These are phyloP conservation scores for Isochrysis galbana DNA, from an alignment of 78 protist species.

Conservation along the genomic window DNA sequence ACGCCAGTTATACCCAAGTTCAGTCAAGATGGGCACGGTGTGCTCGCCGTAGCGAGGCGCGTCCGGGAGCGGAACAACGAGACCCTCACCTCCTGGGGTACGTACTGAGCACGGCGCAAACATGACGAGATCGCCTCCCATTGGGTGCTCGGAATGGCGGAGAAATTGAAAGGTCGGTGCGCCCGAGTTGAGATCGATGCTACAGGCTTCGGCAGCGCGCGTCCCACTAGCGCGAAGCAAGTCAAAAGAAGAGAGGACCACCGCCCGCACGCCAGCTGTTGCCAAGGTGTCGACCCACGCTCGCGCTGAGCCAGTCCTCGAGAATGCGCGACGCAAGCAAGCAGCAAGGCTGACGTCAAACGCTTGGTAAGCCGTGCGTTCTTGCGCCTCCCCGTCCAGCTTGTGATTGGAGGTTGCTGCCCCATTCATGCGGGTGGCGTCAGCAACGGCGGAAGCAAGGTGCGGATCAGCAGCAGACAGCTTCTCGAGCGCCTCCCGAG, in stretches of 20 bases:
- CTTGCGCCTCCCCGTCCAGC: no score
- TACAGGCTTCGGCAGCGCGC: not conserved
- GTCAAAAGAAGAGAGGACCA: not conserved
- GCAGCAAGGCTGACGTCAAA: no score
- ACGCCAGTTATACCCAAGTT: not conserved
- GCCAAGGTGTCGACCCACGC: not conserved
- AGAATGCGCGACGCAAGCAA: no score
- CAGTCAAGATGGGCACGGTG: not conserved
- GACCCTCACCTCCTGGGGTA: not conserved
- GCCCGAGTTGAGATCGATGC: not conserved
- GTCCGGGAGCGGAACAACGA: not conserved
- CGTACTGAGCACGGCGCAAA: slow-evolving; percentile 21
- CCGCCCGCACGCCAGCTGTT: not conserved
- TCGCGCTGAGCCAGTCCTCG: not conserved
- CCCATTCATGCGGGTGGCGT: no score
- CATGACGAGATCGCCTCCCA: not conserved
- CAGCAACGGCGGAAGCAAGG: no score
- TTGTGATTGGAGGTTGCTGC: no score
- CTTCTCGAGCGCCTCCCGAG: no score
- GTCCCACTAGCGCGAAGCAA: not conserved
- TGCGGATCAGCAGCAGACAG: no score
- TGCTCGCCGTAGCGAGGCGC: slow-evolving; percentile 13
- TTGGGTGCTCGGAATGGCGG: not conserved
- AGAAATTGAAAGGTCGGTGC: slow-evolving; percentile 2
- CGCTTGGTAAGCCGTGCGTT: no score